Conservation (phyloP, 768 basidiomycete species). For the Candolleomyces eurysporus region DNA sequence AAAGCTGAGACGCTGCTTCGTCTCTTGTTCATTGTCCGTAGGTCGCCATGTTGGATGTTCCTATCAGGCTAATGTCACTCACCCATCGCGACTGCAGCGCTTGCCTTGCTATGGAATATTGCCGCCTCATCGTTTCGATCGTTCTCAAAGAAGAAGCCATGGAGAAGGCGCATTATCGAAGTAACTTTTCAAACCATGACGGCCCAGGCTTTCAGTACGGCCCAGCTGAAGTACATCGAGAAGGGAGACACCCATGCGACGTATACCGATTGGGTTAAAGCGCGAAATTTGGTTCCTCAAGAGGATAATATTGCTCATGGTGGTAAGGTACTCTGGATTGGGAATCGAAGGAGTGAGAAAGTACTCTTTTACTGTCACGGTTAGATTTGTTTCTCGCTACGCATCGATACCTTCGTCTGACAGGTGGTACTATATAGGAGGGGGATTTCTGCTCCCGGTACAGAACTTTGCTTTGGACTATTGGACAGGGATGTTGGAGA, state of each 20-base stretch:
- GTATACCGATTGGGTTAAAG: background rate
- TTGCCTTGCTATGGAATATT: background rate
- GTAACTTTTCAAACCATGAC: background rate
- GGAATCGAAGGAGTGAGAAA: conserved; percentile 14
- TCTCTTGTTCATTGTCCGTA: too few relatives aligned
- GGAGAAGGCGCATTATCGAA: background rate
- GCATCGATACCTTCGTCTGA: background rate
- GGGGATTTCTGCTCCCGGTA: conserved; percentile 15
- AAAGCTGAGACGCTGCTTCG: too few relatives aligned
- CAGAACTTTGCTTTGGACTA: conserved; percentile 6
- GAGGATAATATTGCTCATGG: conserved; percentile 13
- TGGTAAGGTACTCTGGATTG: conserved; percentile 15
- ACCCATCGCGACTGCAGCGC: background rate
- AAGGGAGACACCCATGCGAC: background rate
- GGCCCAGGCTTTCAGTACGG: background rate
- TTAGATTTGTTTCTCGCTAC: conserved; percentile 1
- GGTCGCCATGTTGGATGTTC: too few relatives aligned
- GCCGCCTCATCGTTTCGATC: background rate
- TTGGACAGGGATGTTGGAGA: conserved; percentile 8
- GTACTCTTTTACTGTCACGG: conserved; percentile 18
- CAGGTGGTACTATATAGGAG: conserved; percentile 8
- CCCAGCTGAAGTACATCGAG: background rate
- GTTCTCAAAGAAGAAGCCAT: background rate
- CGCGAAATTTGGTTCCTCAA: background rate
- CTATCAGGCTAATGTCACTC: too few relatives aligned